Evolutionary conservation across 331 rosid genomes (phyloP), one percentile per base, ranked within the genome.

Genomic region (Cydonia oblonga): DNA sequence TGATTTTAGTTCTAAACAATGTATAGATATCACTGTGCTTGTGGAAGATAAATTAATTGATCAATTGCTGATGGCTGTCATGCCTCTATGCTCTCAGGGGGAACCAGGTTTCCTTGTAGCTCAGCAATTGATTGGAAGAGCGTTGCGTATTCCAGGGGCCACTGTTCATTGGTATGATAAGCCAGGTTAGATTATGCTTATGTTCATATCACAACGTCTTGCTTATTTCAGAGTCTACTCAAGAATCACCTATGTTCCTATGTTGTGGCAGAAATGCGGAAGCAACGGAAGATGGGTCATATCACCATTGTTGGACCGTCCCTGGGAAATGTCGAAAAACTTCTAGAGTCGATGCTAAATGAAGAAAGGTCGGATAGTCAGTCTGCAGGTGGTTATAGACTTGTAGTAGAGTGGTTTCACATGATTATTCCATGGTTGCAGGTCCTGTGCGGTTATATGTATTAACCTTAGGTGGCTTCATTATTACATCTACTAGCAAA

Each of bases 261-360:
- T 30, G 35, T 66, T 70, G 42, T 74, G 74, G 49, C 82, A 92
- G 98, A 88, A 74, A 88, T 92, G 96, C 83, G 96, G 76, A 92
- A 81, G 84, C 98, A 88, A 77, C 82, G 92, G 59, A 92, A 92
- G 87, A 88, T 92, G 96, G 98, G 98, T 56, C 96, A 92, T 68
- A 85, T 90, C 73, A 92, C 98, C 68, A 86, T 90, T 72, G 92
- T 87, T 70, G 98, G 96, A 64, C 75, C 82, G 65, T 90, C 91
- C 58, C 72, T 82, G 72, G 64, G 83, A 57, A 76, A 75, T 51
- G 74, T 90, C 66, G 92, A 92, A 78, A 75, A 75, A 20, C 64
- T 70, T 66, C 83, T 92, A 81, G 80, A 83, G 44, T 60, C 38
- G 18, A 16, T 84, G n/a, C 77, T 85, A 53, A 77, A 83, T 59